Base-by-base conservation (phyloP, 805 yeast genomes). In the Nakazawaea sp. region DNA sequence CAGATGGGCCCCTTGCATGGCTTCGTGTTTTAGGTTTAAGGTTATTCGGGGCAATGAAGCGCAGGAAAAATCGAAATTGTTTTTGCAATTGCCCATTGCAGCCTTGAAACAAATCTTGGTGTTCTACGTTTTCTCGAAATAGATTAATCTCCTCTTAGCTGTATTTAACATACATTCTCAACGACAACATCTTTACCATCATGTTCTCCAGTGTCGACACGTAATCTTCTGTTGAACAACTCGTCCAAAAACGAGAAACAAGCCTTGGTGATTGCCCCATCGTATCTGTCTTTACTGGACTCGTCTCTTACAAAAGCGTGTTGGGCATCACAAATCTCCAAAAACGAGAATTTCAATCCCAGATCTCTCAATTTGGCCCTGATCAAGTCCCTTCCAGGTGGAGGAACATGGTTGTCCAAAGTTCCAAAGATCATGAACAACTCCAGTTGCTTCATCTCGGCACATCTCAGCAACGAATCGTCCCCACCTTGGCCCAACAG, bases 221-320 rank as follows among this genome's bases (percentile, higher is more conserved):
- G 75, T 57, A 84, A 66, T 47, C 67, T 69, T 48, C 94, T 69
- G 56, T 79, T 71, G 58, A 83, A 84, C 53, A 82, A 64, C 50
- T 84, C 92, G 35, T 69, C 64, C 47, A 83, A 55, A 69, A 84
- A 78, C 17, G 75, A 81, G 46, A 78, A 60, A 51, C 90, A 80
- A 21, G 75, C 63, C 45, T 68, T 64, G 16, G 92, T 82, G 38
- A 78, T 71, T 1, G 86, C 86, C n/a, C 87, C 75, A 54, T 83
- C 92, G 51, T 74, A 83, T 49, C 92, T 65, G n/a, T 85, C 94
- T 59, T 81, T 83, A 45, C 86, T 78, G 43, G 66, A 59, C 51
- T 82, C 92, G 53, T 83, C 94, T 45, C 92, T 67, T 37, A 83
- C 80, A 49, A 82, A 83, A 0, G 94, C 92, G 48, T 84, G 94